Conservation (phyloP, 768 basidiomycete genomes). For the Pluteus cervinus region DNA sequence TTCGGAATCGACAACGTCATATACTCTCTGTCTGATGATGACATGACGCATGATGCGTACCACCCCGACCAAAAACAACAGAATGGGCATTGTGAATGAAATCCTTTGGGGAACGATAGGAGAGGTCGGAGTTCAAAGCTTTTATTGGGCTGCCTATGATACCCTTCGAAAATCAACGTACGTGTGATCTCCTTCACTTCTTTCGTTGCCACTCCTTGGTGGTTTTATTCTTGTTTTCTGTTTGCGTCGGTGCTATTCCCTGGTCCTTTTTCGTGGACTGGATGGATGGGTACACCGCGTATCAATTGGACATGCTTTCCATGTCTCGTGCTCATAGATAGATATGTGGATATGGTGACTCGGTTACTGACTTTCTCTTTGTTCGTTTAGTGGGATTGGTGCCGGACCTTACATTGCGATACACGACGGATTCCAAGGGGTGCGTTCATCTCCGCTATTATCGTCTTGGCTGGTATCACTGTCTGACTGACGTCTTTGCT, state of each 20-base stretch:
- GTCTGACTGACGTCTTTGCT: too few species aligned
- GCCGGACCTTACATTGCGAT: constrained; percentile 49
- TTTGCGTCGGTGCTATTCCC: constrained; percentile 1
- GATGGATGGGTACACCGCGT: too few species aligned
- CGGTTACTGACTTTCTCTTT: not conserved
- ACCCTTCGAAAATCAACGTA: constrained; percentile 38
- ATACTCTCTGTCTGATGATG: too few species aligned
- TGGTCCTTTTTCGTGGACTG: too few species aligned
- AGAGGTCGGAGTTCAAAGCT: constrained; percentile 31
- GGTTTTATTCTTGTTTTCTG: not conserved
- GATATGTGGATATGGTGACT: constrained; percentile 2
- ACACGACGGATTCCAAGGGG: constrained; percentile 64
- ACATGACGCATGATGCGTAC: not conserved
- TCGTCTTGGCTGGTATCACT: too few species aligned
- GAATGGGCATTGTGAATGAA: constrained; percentile 60
- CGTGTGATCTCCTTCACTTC: too few species aligned
- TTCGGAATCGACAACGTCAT: too few species aligned
- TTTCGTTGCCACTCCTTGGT: too few species aligned
- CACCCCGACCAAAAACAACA: constrained; percentile 7
- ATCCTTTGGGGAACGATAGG: constrained; percentile 57
- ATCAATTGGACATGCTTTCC: constrained; percentile 1
- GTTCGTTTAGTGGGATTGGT: constrained; percentile 53
- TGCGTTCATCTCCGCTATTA: too few species aligned
- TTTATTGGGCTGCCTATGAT: constrained; percentile 40
- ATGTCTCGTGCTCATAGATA: constrained; percentile 3